Base-by-base conservation (phyloP, 306 rosid species). In the Purshia tridentata region DNA sequence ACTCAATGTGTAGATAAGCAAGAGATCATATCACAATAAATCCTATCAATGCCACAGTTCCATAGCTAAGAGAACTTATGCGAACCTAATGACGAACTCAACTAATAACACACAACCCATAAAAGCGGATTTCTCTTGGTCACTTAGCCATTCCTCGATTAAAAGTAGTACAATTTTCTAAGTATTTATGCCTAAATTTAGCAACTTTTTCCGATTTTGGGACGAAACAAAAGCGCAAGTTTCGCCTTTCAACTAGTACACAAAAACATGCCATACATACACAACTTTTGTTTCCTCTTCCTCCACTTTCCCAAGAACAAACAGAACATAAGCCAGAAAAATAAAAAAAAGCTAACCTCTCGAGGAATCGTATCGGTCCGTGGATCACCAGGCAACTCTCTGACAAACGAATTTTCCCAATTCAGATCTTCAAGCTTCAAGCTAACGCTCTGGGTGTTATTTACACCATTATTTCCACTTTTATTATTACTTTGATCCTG, bases 361-460 rank as follows among this genome's bases (percentile, higher is more conserved):
- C 99, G 79, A 0, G 96, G 99, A 49, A 81, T 72, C 40, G 75
- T 63, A 76, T 94, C 97, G 63, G 89, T 77, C 57, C 91, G 82
- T 9, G 90, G 92, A 87, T 94, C 99, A 49, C 87, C 80, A 20
- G 99, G 98, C 56, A 95, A 76, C 47, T 69, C 85, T 53, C 90
- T 67, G 2, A 87, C 89, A 15, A 95, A 91, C 3, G 99, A 90
- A 75, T 95, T 81, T 37, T 95, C 97, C 99, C 99, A 95, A 72
- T 80, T 87, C 46, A 94, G 97, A 89, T 88, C 93, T 73, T 94
- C 81, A 23, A 94, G 99, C 68, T 67, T 87, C 77, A 62, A 49
- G 52, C 74, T 42, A 2, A 49, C 69, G 19, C 45, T 62, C 70
- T 37, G 69, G 35, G 54, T 10, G 35, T 66, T 57, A 56, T 65